Conservation (phyloP, 805 yeast genomes). For the Zygoascus flipseniorum region DNA sequence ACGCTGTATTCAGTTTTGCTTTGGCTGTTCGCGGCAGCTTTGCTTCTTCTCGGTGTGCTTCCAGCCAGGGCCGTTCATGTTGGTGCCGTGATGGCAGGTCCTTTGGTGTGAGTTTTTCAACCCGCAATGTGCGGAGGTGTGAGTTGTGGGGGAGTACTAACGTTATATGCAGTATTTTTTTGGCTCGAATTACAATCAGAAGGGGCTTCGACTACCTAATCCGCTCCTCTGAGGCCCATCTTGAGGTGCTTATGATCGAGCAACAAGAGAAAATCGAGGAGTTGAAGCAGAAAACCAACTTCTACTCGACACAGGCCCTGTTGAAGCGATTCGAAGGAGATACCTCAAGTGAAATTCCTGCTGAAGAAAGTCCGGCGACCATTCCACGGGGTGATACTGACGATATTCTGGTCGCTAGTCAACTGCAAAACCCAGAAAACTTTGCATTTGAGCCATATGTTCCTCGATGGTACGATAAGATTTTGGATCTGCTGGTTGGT, state of each 20-base stretch:
- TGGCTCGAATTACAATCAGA: slow-evolving; percentile 9
- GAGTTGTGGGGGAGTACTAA: background rate
- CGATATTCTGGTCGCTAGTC: slow-evolving; percentile 15
- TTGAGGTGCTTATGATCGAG: slow-evolving; percentile 33
- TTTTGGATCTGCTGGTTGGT: slow-evolving; percentile 43
- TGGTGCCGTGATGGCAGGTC: slow-evolving; percentile 9
- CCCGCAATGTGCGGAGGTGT: background rate
- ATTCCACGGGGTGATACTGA: too few relatives aligned
- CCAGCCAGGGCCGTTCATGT: slow-evolving; percentile 5
- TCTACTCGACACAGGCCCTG: slow-evolving; percentile 65
- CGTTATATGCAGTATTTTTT: slow-evolving; percentile 10
- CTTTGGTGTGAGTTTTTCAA: slow-evolving; percentile 5
- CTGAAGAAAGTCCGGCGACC: background rate
- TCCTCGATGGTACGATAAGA: slow-evolving; percentile 35
- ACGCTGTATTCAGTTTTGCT: slow-evolving; percentile 25
- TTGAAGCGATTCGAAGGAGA: slow-evolving; percentile 52
- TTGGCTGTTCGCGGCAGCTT: slow-evolving; percentile 20
- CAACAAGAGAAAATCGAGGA: slow-evolving; percentile 55
- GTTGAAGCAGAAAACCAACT: slow-evolving; percentile 64
- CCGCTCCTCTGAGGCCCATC: slow-evolving; percentile 17
- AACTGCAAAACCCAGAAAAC: background rate
- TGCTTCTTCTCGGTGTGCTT: slow-evolving; percentile 11
- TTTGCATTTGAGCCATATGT: slow-evolving; percentile 9
- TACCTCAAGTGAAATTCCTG: background rate
- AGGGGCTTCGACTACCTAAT: slow-evolving; percentile 18